Conservation (phyloP, 345 rosid genomes). For the Linum tenue region DNA sequence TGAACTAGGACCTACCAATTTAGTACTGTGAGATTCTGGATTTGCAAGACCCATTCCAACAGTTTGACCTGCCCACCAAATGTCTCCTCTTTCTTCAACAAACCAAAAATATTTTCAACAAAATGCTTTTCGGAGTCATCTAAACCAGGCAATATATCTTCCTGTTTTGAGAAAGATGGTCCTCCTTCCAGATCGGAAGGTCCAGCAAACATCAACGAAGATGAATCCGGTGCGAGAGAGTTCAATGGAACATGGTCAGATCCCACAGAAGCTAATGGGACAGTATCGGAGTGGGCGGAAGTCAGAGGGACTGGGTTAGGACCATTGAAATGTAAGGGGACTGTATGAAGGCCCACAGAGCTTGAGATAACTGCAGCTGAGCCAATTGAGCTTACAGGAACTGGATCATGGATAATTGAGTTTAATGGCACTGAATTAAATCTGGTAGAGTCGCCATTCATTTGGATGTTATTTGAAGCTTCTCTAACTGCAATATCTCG, state of each 20-base stretch:
- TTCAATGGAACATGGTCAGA: conserved; percentile 6
- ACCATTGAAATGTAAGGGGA: background rate
- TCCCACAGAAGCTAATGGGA: background rate
- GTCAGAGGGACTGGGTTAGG: conserved; percentile 11
- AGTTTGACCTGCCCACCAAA: conserved; percentile 87
- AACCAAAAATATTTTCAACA: conserved; percentile 54
- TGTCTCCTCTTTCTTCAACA: conserved; percentile 71
- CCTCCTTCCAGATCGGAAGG: conserved; percentile 35
- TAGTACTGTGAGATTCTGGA: conserved; percentile 63
- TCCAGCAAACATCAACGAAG: conserved; percentile 5
- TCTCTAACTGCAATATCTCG: conserved; percentile 27
- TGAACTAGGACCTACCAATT: conserved; percentile 44
- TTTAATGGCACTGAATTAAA: conserved; percentile 26
- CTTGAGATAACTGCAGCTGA: conserved; percentile 38
- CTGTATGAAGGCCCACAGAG: conserved; percentile 26
- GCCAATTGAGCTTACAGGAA: conserved; percentile 35
- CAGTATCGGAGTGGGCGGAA: conserved; percentile 1
- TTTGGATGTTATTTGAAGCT: conserved; percentile 4
- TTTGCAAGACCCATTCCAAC: conserved; percentile 86
- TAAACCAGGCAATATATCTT: conserved; percentile 46
- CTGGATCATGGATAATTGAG: conserved; percentile 27
- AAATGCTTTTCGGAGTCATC: conserved; percentile 61
- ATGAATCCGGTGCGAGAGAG: background rate
- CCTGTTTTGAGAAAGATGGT: conserved; percentile 42
- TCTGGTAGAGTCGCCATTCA: conserved; percentile 21